Base-by-base conservation (phyloP, 805 yeast species). In the Blastobotrys robertii region DNA sequence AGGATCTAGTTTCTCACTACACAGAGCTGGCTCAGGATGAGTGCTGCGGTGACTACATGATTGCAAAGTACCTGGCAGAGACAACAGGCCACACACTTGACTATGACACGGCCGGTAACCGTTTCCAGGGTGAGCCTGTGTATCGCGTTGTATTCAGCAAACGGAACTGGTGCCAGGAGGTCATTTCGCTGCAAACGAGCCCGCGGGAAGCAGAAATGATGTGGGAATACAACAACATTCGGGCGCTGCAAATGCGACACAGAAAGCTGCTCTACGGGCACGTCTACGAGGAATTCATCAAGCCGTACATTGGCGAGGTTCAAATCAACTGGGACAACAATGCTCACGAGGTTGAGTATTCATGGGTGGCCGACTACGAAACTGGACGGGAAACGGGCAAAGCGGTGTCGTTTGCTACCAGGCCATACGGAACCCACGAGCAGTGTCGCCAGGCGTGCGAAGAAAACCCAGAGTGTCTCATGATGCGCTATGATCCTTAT, bases 11-110 rank as follows among this genome's bases (percentile, higher is more conserved):
- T 11, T 39, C 37, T 12, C 14, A 43, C 22, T 43, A 39, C 29
- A 43, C 46, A 11, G 36, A 8, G 8, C 48, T 44, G 9, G 42
- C 49, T 10, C 57, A 48, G 15, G 55, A 54, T 4, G 48, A 49
- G n/a, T 62, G 65, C 53, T 63, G 65, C 39, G 67, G 67, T 7
- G 67, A 63, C 40, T 50, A 53, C 34, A 53, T 60, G 34, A 49
- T 62, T 7, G 59, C 61, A 8, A 39, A 44, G 37, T 50, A 50
- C 30, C 50, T 61, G 8, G 28, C 35, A 2, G 53, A 49, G 8
- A 48, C 41, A 30, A 50, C 49, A 4, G 44, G 44, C 22, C 38
- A 44, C 31, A 30, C 34, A 3, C 22, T 46, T 25, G 49, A 46
- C 30, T 41, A 34, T 30, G 31, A n/a, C 8, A 35, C 39, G 9